Conservation (phyloP, 805 yeast species). For the Myxozyma sirexii region DNA sequence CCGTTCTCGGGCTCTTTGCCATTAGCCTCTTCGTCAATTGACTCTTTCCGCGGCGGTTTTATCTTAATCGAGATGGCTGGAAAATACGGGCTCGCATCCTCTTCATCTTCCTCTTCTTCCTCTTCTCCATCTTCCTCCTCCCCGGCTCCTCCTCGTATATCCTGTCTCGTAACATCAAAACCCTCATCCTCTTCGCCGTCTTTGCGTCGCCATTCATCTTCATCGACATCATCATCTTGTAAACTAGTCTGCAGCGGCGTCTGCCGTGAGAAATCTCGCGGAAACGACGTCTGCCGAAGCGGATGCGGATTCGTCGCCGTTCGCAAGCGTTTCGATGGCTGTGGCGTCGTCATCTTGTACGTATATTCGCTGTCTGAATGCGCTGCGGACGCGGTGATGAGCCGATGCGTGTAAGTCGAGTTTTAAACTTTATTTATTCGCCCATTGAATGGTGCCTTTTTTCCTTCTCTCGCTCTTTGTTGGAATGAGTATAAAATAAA, state of each 20-base stretch:
- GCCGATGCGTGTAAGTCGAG: too few relatives aligned
- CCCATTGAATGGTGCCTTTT: too few relatives aligned
- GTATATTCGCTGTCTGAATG: not conserved
- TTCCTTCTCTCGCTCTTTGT: too few relatives aligned
- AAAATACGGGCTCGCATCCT: not conserved
- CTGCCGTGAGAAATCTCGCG: constrained; percentile 10
- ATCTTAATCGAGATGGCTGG: constrained; percentile 4
- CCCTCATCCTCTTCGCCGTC: not conserved
- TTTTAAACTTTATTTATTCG: not conserved
- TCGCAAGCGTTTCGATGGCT: not conserved
- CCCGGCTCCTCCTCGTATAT: not conserved
- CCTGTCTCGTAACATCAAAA: not conserved
- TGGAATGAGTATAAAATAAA: too few relatives aligned
- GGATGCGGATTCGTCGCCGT: constrained; percentile 22
- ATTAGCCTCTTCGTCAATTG: not conserved
- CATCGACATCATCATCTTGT: constrained; percentile 17
- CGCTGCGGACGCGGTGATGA: too few relatives aligned
- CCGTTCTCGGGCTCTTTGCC: not conserved
- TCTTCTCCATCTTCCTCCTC: not conserved
- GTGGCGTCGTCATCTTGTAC: not conserved
- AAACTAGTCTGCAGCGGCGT: not conserved
- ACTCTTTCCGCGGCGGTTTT: constrained; percentile 1
- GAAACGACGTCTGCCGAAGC: constrained; percentile 24
- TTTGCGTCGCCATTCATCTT: constrained; percentile 9
- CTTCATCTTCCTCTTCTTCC: not conserved